These are phyloP conservation scores for Closterium sp. DNA, from an alignment of 139 green algal genomes.

Conservation along the genomic window DNA sequence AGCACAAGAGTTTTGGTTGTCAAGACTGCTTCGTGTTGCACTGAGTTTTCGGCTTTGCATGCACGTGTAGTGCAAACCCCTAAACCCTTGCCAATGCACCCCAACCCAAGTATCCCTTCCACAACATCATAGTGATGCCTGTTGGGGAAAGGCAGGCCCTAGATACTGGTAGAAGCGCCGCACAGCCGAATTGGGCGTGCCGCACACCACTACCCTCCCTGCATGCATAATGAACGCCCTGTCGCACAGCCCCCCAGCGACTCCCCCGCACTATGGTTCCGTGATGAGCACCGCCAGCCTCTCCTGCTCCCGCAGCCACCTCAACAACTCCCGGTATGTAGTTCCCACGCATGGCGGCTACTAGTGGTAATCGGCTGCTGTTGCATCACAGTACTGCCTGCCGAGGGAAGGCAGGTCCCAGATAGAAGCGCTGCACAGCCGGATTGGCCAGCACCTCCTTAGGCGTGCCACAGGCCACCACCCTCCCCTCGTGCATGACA, in stretches of 20 bases:
- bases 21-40: no score
- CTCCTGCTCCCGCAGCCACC: background rate
- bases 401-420: background rate
- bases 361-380: no score
- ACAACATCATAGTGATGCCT: background rate
- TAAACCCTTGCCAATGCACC: no score
- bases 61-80: no score
- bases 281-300: constrained; percentile 44
- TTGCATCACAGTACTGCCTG: background rate
- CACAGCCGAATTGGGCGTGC: background rate
- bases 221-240: constrained; percentile 6
- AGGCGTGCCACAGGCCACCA: background rate
- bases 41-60: no score
- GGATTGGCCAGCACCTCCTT: background rate
- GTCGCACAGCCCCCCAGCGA: background rate
- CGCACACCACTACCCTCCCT: background rate
- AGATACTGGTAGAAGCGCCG: background rate
- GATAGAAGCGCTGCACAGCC: background rate
- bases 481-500: constrained; percentile 2
- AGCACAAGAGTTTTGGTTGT: no score
- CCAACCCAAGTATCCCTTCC: no score
- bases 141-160: background rate
- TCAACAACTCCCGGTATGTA: no score
- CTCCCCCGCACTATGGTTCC: constrained; percentile 34
- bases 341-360: no score